phyloP scores from a whole-genome alignment of 2,329 filamentous ascomycete species.

The Sporothrix mexicana region DNA sequence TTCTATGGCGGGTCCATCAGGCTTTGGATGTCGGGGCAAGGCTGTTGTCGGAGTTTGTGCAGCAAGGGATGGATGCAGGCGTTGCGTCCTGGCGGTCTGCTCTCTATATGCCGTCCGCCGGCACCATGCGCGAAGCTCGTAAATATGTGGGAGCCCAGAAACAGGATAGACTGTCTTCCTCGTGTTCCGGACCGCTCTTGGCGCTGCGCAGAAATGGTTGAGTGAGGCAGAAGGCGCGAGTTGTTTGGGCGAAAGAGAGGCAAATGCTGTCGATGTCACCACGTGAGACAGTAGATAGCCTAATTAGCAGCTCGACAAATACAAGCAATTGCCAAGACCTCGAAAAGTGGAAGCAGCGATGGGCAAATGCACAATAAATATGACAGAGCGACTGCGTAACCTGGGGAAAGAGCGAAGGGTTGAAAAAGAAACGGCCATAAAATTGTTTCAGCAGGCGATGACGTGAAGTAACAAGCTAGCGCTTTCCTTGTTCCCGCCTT shows the following conservation, averaged over 20 bases:
- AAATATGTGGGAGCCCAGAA: not conserved
- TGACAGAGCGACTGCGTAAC: conserved; percentile 1
- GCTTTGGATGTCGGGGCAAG: not conserved
- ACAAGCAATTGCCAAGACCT: conserved; percentile 25
- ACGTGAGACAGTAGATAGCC: conserved; percentile 13
- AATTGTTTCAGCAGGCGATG: not conserved
- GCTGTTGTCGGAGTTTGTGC: not conserved
- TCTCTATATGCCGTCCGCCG: not conserved
- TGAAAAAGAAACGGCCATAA: not conserved
- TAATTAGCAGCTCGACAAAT: not conserved
- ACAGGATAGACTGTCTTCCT: not conserved
- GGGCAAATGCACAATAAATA: conserved; percentile 13
- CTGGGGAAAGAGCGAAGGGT: conserved; percentile 9
- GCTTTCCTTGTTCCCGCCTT: not conserved
- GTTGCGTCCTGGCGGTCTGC: not conserved
- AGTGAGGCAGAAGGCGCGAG: not conserved
- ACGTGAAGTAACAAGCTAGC: conserved; percentile 18
- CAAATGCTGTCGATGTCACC: conserved; percentile 5
- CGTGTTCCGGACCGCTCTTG: not conserved
- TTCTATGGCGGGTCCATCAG: conserved; percentile 10
- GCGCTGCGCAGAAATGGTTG: not conserved
- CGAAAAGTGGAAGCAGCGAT: conserved; percentile 5
- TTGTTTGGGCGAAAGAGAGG: not conserved
- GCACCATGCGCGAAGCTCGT: not conserved
- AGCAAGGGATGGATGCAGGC: not conserved